Conservation (phyloP, 371 early-diverging fungal species). For the Mucor lusitanicus region DNA sequence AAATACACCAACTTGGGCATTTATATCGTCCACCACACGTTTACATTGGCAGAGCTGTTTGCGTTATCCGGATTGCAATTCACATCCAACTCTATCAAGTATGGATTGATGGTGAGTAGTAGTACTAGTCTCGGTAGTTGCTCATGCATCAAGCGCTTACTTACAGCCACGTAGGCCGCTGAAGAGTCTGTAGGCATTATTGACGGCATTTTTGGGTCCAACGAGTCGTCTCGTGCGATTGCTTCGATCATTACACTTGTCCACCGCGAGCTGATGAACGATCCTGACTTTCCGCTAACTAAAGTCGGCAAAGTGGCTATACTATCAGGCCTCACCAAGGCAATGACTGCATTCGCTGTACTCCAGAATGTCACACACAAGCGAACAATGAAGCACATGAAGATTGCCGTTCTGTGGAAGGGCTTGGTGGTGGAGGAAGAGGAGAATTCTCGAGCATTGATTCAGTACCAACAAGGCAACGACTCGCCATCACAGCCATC, state of each 20-base stretch:
- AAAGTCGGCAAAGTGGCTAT: conserved; percentile 70
- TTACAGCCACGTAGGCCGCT: conserved; percentile 54
- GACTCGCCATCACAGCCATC: not conserved
- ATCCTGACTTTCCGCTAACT: conserved; percentile 66
- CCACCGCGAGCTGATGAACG: conserved; percentile 72
- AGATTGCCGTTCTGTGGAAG: conserved; percentile 54
- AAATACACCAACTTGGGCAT: conserved; percentile 71
- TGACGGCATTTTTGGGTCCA: conserved; percentile 91
- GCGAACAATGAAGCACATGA: conserved; percentile 52
- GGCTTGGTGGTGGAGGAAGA: conserved; percentile 54
- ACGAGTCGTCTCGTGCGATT: conserved; percentile 86
- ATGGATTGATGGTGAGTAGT: conserved; percentile 62
- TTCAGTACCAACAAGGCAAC: conserved; percentile 16
- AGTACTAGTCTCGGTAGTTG: no score
- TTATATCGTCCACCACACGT: conserved; percentile 71
- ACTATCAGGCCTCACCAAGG: conserved; percentile 76
- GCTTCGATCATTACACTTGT: conserved; percentile 82
- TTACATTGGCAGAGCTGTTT: conserved; percentile 81
- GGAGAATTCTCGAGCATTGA: conserved; percentile 25
- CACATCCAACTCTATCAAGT: conserved; percentile 68
- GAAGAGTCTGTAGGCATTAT: conserved; percentile 89
- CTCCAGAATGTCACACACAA: conserved; percentile 80
- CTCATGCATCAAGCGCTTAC: no score
- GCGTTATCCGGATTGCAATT: conserved; percentile 79
- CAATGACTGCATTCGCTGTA: conserved; percentile 82